Percentiles rank a stretch among this genome's conserved stretches.
Evolutionary conservation across 129 eudicot species (phyloP).

Genomic region (Helianthus tuberosus): DNA sequence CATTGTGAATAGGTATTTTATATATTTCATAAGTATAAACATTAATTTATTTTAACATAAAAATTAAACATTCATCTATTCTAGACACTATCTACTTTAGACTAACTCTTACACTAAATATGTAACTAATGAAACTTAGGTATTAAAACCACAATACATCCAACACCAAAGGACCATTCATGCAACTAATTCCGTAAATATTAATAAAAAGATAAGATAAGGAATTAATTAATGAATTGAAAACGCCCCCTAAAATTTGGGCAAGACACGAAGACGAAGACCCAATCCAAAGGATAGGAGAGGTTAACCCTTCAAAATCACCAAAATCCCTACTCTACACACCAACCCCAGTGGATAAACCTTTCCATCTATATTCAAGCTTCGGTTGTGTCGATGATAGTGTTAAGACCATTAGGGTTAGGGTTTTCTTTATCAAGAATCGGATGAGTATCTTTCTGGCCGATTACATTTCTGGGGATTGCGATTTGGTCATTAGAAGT

Average conservation of each 20-base stretch:
- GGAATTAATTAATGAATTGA: too few relatives aligned
- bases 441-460: conserved; percentile 39
- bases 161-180: too few relatives aligned
- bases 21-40: too few relatives aligned
- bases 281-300: conserved; percentile 9
- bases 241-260: background rate
- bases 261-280: background rate
- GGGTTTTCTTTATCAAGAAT: conserved; percentile 34
- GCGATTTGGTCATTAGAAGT: conserved; percentile 44
- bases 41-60: too few relatives aligned
- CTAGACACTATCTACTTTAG: too few relatives aligned
- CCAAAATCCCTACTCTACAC: conserved; percentile 21
- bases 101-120: too few relatives aligned
- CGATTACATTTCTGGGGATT: conserved; percentile 26
- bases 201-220: background rate
- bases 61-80: too few relatives aligned
- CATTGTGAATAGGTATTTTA: too few relatives aligned
- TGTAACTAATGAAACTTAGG: too few relatives aligned
- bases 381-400: conserved; percentile 28
- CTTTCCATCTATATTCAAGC: conserved; percentile 8
- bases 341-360: conserved; percentile 17
- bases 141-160: too few relatives aligned
- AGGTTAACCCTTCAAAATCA: conserved; percentile 32
- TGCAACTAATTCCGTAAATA: background rate
- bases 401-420: conserved; percentile 1